These are phyloP conservation scores for Aspergillus incahuasiensis DNA, from an alignment of 495 filamentous ascomycete genomes.

Conservation along the genomic window DNA sequence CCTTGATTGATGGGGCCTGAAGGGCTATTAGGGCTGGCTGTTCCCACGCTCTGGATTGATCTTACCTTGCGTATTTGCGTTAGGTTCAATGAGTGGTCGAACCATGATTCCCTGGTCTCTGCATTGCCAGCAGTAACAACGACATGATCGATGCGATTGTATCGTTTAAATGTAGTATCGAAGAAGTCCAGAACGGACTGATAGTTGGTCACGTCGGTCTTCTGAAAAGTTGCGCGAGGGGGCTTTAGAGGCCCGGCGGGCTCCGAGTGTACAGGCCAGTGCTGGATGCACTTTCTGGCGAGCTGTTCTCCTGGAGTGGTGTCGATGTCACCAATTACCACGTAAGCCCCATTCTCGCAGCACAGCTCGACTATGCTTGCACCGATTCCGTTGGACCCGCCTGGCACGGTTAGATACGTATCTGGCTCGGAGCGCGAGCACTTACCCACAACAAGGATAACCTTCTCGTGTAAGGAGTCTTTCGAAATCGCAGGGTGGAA, in stretches of 20 bases:
- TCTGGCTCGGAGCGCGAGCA: background rate
- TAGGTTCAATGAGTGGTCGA: conserved; percentile 38
- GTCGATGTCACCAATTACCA: conserved; percentile 43
- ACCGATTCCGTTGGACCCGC: conserved; percentile 53
- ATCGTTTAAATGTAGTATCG: conserved; percentile 40
- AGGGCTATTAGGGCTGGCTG: background rate
- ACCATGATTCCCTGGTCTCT: conserved; percentile 41
- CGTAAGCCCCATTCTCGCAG: conserved; percentile 41
- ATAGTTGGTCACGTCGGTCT: conserved; percentile 45
- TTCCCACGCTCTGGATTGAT: background rate
- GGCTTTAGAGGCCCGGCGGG: conserved; percentile 19
- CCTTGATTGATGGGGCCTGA: conserved; percentile 37
- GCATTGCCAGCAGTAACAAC: conserved; percentile 49
- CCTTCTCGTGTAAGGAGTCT: conserved; percentile 18
- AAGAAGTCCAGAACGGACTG: conserved; percentile 40
- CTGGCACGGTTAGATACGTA: conserved; percentile 20
- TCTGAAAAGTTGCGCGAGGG: conserved; percentile 30
- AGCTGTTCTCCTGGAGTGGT: conserved; percentile 26
- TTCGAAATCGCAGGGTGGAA: conserved; percentile 6
- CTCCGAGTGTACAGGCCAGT: conserved; percentile 26
- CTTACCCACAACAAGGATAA: conserved; percentile 21
- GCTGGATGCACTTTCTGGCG: conserved; percentile 17
- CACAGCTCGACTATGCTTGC: conserved; percentile 46
- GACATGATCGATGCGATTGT: conserved; percentile 48
- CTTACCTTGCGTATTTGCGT: conserved; percentile 31